Evolutionary conservation across 78 protist genomes (phyloP).

Genomic region (Dictyostelium brefeldianum): DNA sequence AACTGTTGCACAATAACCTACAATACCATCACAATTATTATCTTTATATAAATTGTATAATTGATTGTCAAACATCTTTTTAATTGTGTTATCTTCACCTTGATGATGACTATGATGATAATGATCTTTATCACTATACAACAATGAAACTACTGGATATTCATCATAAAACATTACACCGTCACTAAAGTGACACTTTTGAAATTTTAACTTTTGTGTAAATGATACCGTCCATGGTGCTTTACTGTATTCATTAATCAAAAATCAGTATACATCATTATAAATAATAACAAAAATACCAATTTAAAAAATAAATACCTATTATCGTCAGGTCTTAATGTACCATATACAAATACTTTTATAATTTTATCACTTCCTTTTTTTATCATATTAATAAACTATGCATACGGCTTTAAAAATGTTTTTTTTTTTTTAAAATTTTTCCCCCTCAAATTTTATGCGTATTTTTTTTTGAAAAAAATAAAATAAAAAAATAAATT

Average conservation of each 20-base stretch:
- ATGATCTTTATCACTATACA: conserved; percentile 10
- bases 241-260: too few relatives aligned
- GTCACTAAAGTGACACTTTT: background rate
- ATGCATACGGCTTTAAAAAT: too few relatives aligned
- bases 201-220: background rate
- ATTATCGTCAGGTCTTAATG: conserved; percentile 41
- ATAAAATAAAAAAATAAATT: too few relatives aligned
- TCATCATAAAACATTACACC: conserved; percentile 14
- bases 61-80: background rate
- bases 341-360: conserved; percentile 29
- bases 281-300: background rate
- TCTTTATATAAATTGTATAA: conserved; percentile 4
- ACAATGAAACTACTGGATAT: background rate
- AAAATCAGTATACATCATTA: too few relatives aligned
- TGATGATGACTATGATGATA: background rate
- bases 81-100: background rate
- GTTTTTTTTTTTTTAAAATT: background rate
- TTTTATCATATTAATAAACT: background rate
- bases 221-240: conserved; percentile 23
- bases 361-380: background rate
- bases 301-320: background rate
- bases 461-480: background rate
- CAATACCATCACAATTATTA: conserved; percentile 1
- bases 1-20: background rate
- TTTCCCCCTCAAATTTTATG: too few relatives aligned